Evolutionary conservation across 495 filamentous ascomycete genomes (phyloP).

Genomic region (Sporormia fimetaria): DNA sequence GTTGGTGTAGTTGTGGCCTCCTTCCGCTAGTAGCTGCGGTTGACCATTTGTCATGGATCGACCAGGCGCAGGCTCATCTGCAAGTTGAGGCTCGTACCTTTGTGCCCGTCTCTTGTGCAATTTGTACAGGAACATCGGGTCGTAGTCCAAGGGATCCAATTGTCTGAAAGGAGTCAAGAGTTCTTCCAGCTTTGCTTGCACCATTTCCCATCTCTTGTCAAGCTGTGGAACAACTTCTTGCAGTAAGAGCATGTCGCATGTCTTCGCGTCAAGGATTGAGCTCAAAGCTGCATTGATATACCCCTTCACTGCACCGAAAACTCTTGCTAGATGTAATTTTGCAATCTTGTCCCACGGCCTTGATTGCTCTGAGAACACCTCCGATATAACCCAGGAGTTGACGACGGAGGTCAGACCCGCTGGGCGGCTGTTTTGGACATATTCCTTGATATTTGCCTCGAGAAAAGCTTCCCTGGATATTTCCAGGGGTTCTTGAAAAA

Average conservation of each 20-base stretch:
- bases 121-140: constrained; percentile 7
- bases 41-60: neutral
- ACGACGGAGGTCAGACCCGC: too few species aligned
- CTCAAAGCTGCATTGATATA: constrained; percentile 5
- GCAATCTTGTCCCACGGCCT: constrained; percentile 14
- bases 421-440: too few species aligned
- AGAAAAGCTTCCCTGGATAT: too few species aligned
- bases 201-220: neutral
- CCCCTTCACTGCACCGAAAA: neutral
- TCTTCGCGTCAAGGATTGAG: constrained; percentile 9
- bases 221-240: constrained; percentile 11
- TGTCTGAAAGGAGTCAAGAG: constrained; percentile 4
- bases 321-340: constrained; percentile 1
- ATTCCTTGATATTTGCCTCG: too few species aligned
- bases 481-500: too few species aligned
- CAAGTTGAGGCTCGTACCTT: too few species aligned
- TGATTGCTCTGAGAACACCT: constrained; percentile 9
- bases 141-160: constrained; percentile 7
- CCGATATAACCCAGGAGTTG: neutral
- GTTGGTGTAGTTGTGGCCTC: constrained; percentile 6
- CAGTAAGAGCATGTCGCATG: constrained; percentile 5
- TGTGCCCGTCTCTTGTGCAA: constrained; percentile 10
- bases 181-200: constrained; percentile 6
- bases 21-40: too few species aligned
- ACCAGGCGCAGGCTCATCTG: too few species aligned